Evolutionary conservation across 257 asterid genomes (phyloP).

Genomic region (Datura wrightii): DNA sequence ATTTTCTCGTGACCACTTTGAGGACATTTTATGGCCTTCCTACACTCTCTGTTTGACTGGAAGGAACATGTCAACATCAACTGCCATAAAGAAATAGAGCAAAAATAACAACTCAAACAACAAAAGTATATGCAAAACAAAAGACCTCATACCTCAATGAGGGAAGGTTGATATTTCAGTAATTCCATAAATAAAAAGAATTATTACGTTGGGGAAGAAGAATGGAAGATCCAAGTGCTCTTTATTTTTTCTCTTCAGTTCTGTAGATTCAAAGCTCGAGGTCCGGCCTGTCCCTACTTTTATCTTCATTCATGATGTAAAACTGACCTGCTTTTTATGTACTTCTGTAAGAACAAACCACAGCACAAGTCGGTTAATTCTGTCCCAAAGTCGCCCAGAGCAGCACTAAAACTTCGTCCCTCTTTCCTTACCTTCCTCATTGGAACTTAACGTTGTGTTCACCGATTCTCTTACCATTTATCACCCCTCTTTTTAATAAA

Average conservation of each 20-base stretch:
- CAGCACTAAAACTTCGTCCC: not conserved
- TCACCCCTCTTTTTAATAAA: too few species aligned
- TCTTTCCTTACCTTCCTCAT: not conserved
- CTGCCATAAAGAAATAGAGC: not conserved
- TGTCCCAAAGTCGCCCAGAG: not conserved
- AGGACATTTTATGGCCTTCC: not conserved
- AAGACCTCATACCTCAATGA: not conserved
- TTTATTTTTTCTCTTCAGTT: too few species aligned
- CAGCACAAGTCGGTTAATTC: not conserved
- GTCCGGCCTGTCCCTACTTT: not conserved
- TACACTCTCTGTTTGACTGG: not conserved
- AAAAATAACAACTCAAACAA: not conserved
- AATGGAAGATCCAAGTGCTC: too few species aligned
- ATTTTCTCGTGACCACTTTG: slow-evolving; percentile 1
- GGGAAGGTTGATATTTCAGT: not conserved
- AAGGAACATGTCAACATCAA: not conserved
- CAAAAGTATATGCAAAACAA: too few species aligned
- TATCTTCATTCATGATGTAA: not conserved
- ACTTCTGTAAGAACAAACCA: not conserved
- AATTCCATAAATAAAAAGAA: not conserved
- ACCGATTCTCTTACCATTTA: too few species aligned
- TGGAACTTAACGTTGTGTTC: too few species aligned
- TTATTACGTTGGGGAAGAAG: not conserved
- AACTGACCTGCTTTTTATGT: not conserved
- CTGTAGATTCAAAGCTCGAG: too few species aligned